Percentiles rank a stretch among this genome's conserved stretches.
phyloP scores from a whole-genome alignment of 805 yeast genomes.

The Candida broadrunensis region DNA sequence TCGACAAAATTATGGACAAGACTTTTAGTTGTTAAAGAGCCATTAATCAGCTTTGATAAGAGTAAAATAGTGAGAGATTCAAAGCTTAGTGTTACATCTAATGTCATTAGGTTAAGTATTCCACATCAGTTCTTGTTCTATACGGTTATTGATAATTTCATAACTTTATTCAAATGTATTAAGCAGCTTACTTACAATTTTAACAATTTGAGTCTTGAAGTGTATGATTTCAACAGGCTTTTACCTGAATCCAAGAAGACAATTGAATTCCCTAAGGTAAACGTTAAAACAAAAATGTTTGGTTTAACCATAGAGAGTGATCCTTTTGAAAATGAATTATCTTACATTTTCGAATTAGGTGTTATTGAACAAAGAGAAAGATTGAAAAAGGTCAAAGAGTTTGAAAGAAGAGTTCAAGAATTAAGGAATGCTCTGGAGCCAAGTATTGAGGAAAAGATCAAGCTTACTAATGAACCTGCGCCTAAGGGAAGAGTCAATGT shows the following conservation, averaged over 20 bases:
- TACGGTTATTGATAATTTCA: conserved; percentile 74
- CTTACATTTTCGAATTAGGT: conserved; percentile 65
- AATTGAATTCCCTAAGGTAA: conserved; percentile 52
- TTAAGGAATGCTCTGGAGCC: conserved; percentile 11
- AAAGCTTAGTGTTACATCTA: conserved; percentile 21
- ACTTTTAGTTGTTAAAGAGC: conserved; percentile 29
- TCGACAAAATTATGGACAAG: conserved; percentile 41
- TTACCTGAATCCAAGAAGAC: conserved; percentile 37
- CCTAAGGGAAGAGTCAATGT: background rate
- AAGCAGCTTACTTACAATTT: conserved; percentile 58
- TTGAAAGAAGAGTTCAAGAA: conserved; percentile 25
- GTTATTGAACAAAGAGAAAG: conserved; percentile 61
- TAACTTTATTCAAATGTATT: conserved; percentile 63
- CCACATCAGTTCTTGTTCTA: conserved; percentile 78
- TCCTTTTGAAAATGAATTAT: conserved; percentile 78
- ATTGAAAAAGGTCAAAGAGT: conserved; percentile 42
- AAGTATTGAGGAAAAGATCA: conserved; percentile 8
- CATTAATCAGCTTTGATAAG: conserved; percentile 11
- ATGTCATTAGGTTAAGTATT: conserved; percentile 48
- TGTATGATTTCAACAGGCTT: conserved; percentile 29
- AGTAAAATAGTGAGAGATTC: conserved; percentile 10
- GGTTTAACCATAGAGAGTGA: conserved; percentile 78
- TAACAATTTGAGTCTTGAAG: conserved; percentile 20
- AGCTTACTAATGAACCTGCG: conserved; percentile 7
- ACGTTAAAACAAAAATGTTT: conserved; percentile 53